These are phyloP conservation scores for Phytophthora litchii DNA, from an alignment of 352 stramenopile genomes.

Conservation along the genomic window DNA sequence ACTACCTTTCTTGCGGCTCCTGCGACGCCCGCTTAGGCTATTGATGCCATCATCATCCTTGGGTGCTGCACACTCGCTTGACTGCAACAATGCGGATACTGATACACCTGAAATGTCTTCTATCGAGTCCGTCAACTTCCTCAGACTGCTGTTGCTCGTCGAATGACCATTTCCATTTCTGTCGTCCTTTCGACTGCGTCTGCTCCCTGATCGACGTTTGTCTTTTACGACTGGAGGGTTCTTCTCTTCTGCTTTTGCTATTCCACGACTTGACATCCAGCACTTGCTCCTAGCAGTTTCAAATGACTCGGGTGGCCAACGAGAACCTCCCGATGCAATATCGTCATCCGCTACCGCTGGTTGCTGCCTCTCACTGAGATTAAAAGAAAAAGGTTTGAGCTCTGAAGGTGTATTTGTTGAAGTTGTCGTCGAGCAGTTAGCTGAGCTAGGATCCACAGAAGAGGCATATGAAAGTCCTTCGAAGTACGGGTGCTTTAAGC, in stretches of 20 bases:
- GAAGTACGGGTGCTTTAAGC: conserved; percentile 89
- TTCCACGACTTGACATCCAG: conserved; percentile 42
- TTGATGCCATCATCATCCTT: conserved; percentile 46
- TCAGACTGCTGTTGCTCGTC: conserved; percentile 45
- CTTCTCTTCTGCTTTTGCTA: conserved; percentile 58
- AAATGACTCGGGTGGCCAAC: conserved; percentile 25
- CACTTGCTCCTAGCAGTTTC: conserved; percentile 49
- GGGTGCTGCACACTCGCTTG: conserved; percentile 31
- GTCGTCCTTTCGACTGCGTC: conserved; percentile 45
- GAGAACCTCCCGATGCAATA: conserved; percentile 16
- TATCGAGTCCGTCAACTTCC: conserved; percentile 38
- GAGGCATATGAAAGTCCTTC: conserved; percentile 56
- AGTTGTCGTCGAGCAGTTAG: conserved; percentile 5
- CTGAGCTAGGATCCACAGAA: conserved; percentile 14
- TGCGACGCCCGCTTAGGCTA: conserved; percentile 36
- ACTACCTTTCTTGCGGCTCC: conserved; percentile 43
- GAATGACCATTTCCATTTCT: conserved; percentile 31
- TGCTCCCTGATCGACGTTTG: conserved; percentile 48
- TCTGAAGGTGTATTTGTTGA: conserved; percentile 23
- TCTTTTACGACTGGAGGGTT: conserved; percentile 34
- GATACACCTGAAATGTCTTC: conserved; percentile 31
- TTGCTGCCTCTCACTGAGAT: conserved; percentile 38
- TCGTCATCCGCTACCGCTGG: conserved; percentile 24
- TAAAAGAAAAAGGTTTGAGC: conserved; percentile 37
- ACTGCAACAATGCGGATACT: conserved; percentile 22